Conservation (phyloP, 1,139 yeast species). For the Magnusiomyces tetraspermus region DNA sequence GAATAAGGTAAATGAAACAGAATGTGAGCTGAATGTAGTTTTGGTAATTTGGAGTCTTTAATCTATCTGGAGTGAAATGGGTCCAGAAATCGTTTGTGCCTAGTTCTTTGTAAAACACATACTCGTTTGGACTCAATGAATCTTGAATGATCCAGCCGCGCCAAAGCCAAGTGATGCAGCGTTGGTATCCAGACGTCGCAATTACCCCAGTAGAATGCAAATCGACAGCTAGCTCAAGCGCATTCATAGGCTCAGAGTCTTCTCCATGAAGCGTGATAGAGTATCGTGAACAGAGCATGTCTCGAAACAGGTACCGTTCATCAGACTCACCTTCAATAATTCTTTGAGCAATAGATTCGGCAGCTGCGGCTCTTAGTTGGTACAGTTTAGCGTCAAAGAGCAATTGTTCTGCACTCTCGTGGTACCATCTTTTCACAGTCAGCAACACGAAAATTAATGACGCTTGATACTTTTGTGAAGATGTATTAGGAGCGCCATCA, state of each 20-base stretch:
- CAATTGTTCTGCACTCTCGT: constrained; percentile 49
- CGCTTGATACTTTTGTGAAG: constrained; percentile 57
- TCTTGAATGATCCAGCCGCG: constrained; percentile 85
- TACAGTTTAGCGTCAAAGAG: constrained; percentile 61
- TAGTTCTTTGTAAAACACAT: constrained; percentile 53
- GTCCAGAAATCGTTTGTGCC: constrained; percentile 45
- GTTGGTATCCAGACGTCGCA: constrained; percentile 71
- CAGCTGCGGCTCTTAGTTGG: constrained; percentile 51
- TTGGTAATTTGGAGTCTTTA: constrained; percentile 78
- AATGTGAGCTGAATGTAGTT: constrained; percentile 60
- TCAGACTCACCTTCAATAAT: constrained; percentile 56
- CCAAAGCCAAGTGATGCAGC: constrained; percentile 88
- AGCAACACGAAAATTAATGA: constrained; percentile 59
- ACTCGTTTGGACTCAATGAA: constrained; percentile 53
- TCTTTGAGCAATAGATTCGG: constrained; percentile 61
- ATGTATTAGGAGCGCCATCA: constrained; percentile 45
- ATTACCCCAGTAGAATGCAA: constrained; percentile 72
- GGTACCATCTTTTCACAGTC: constrained; percentile 73
- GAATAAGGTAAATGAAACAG: constrained; percentile 51
- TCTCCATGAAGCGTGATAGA: constrained; percentile 53
- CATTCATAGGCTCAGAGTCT: constrained; percentile 57
- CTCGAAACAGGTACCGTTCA: constrained; percentile 56
- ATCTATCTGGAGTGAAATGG: constrained; percentile 78
- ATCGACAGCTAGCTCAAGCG: constrained; percentile 77
- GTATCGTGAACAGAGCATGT: constrained; percentile 71